A percentile compares a stretch with the other conserved stretches of the same genome.
phyloP scores from a whole-genome alignment of 441 rosid species.

The Corymbia calophylla region DNA sequence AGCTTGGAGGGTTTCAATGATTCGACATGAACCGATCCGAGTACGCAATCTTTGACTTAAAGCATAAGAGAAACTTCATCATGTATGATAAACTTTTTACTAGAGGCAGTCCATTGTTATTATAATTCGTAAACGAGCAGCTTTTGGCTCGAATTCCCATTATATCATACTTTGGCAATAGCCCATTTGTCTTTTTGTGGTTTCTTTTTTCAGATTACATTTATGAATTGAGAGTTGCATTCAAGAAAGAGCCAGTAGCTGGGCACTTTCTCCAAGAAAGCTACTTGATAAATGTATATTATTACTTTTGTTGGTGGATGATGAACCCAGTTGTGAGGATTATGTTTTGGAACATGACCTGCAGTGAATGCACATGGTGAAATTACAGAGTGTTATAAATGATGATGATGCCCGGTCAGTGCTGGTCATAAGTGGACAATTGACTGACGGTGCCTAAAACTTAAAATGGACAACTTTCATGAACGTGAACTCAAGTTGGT shows the following conservation, averaged over 20 bases:
- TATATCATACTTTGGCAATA: background rate
- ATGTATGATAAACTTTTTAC: background rate
- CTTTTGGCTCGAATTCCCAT: background rate
- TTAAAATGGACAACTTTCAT: background rate
- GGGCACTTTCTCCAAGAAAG: background rate
- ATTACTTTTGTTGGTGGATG: background rate
- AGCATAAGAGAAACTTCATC: background rate
- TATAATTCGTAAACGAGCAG: background rate
- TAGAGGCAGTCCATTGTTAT: background rate
- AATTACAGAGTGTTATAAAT: background rate
- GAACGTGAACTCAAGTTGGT: background rate
- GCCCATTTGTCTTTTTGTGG: background rate
- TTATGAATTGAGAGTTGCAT: background rate
- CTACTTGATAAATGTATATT: background rate
- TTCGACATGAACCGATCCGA: background rate
- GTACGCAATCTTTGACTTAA: background rate
- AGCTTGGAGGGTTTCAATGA: background rate
- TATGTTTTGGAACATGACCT: background rate
- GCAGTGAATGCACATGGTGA: background rate
- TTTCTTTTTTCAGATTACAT: background rate
- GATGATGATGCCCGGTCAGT: background rate
- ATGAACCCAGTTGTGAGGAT: background rate
- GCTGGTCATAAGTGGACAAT: background rate
- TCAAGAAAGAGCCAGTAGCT: background rate
- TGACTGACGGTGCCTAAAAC: background rate